Base-by-base conservation (phyloP, 2,329 filamentous ascomycete genomes). In the Cercospora beticola region DNA sequence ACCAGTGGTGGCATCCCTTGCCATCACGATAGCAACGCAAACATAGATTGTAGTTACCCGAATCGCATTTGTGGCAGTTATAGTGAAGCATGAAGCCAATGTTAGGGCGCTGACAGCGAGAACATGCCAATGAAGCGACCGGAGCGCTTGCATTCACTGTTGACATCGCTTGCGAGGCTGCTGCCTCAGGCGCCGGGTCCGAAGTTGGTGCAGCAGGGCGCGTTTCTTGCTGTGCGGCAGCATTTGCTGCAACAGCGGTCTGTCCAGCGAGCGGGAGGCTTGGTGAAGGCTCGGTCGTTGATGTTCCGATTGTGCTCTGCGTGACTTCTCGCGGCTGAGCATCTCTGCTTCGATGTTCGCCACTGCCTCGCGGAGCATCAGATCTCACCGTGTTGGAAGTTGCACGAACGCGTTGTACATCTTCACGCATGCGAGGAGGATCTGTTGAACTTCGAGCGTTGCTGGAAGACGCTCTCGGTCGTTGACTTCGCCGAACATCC, bases 21-120 rank as follows among this genome's bases (percentile, higher is more conserved):
- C 90, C 90, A 12, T 83, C 78, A 30, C 92, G 89, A 78, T 96
- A 97, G 81, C 94, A 98, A 71, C 85, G 85, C 1, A 91, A 81
- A 76, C 94, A 98, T 10, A 97, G 83, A 77, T 94, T 90, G 84
- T 90, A 97, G 58, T 87, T 83, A 0, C 92, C 92, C 5, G 85
- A 81, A 16, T 86, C 83, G 78, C 94, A 97, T 61, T 84, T 83
- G 2, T 81, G 79, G 79, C 94, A 98, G 76, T 91, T 91, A 80
- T 94, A 97, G 79, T 97, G 92, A 2, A 97, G 82, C 8, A 92
- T 88, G 74, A 97, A 93, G 77, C 97, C 90, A 43, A 97, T 94
- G 69, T 93, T 87, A 5, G 83, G 75, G 71, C 86, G 90, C 21
- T 84, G 81, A 78, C 94, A 98, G 9, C 87, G 84, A 43, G 88